Evolutionary conservation across 192 early-diverging fungal genomes (phyloP).

Genomic region (Phycomyces blakesleeanus): DNA sequence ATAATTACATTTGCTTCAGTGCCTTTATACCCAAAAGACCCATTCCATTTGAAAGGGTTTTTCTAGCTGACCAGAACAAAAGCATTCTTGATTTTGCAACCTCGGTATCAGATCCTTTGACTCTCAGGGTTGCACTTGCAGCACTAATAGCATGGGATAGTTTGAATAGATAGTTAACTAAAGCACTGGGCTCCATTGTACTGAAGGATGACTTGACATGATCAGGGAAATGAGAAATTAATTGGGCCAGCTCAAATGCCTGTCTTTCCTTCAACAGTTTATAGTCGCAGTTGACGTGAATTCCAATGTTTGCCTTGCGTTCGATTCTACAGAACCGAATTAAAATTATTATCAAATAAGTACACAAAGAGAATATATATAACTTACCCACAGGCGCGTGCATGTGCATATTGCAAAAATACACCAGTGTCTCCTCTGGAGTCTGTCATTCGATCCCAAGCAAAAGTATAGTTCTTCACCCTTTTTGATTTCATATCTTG

Average conservation of each 20-base stretch:
- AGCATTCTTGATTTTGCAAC: constrained; percentile 76
- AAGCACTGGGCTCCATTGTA: constrained; percentile 69
- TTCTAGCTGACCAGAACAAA: constrained; percentile 69
- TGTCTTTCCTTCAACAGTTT: constrained; percentile 62
- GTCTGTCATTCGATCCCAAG: constrained; percentile 84
- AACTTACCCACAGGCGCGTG: constrained; percentile 78
- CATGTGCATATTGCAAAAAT: constrained; percentile 93
- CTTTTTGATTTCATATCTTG: constrained; percentile 86
- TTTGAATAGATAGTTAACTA: constrained; percentile 75
- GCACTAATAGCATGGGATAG: constrained; percentile 75
- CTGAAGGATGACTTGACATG: constrained; percentile 54
- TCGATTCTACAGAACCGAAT: constrained; percentile 49
- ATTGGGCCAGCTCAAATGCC: constrained; percentile 66
- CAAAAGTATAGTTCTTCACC: constrained; percentile 88
- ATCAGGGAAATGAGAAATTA: constrained; percentile 81
- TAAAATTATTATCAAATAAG: not conserved
- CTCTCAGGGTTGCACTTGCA: constrained; percentile 65
- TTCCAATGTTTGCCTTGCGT: constrained; percentile 52
- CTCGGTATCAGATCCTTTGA: constrained; percentile 56
- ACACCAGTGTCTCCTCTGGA: constrained; percentile 93
- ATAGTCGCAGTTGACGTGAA: constrained; percentile 50
- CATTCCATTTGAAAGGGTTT: constrained; percentile 79
- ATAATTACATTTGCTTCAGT: constrained; percentile 81
- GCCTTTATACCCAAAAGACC: constrained; percentile 71
- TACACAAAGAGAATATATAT: no score